Evolutionary conservation across 768 basidiomycete species (phyloP).

Genomic region (Hericium erinaceus): DNA sequence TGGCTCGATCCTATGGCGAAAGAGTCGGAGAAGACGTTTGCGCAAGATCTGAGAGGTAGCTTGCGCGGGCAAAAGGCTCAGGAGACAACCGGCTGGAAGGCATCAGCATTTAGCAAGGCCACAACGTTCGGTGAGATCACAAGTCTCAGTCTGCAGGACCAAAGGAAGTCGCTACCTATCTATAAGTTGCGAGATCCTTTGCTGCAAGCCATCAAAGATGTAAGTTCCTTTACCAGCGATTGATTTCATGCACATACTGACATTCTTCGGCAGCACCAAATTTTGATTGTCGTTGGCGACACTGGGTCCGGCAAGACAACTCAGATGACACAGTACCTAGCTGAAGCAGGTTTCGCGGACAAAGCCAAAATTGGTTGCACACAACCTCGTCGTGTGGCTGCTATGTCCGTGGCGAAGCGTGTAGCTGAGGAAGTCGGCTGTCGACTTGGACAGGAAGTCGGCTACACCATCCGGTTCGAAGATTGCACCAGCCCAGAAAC

Average conservation of each 20-base stretch:
- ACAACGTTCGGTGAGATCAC: constrained; percentile 95
- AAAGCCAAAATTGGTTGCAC: constrained; percentile 91
- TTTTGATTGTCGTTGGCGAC: constrained; percentile 96
- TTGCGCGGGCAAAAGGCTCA: constrained; percentile 75
- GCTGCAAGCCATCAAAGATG: constrained; percentile 83
- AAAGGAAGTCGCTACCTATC: constrained; percentile 84
- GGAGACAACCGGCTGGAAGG: constrained; percentile 85
- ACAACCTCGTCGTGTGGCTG: constrained; percentile 97
- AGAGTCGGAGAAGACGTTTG: constrained; percentile 78
- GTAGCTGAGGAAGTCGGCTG: constrained; percentile 98
- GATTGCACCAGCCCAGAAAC: constrained; percentile 99
- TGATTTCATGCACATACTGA: constrained; percentile 11
- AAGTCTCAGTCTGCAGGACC: constrained; percentile 83
- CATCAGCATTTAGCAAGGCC: constrained; percentile 87
- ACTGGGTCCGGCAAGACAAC: constrained; percentile 99
- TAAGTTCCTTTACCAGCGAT: constrained; percentile 29
- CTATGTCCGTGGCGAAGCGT: constrained; percentile 98
- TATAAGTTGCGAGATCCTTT: constrained; percentile 90
- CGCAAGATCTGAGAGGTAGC: constrained; percentile 82
- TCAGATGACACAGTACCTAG: constrained; percentile 97
- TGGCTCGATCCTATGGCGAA: constrained; percentile 99
- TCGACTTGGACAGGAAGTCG: constrained; percentile 93
- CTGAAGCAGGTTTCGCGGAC: constrained; percentile 90
- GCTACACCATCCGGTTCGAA: constrained; percentile 98
- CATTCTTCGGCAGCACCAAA: constrained; percentile 62